Conservation (phyloP, 768 basidiomycete genomes). For the Boletus tomentosulus region DNA sequence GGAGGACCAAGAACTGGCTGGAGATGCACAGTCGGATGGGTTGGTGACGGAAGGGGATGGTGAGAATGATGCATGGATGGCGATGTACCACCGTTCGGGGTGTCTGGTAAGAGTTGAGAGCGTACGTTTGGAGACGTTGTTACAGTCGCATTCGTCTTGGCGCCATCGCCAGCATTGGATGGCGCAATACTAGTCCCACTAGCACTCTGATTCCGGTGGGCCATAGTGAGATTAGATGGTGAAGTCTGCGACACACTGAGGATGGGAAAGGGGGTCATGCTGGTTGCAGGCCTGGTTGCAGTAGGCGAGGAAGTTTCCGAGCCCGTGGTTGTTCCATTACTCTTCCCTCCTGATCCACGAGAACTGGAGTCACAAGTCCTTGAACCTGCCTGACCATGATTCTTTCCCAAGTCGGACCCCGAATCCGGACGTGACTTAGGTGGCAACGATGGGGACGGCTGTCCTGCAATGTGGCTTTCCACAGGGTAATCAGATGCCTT, state of each 20-base stretch:
- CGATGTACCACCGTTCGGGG: constrained; percentile 1
- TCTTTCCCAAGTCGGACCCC: constrained; percentile 5
- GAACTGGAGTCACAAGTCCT: background rate
- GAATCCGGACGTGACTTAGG: constrained; percentile 1
- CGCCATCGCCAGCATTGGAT: background rate
- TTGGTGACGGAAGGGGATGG: constrained; percentile 10
- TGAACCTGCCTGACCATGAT: background rate
- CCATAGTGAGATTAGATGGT: background rate
- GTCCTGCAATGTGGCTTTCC: constrained; percentile 1
- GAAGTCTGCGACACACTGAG: constrained; percentile 10
- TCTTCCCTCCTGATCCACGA: background rate
- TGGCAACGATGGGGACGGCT: background rate
- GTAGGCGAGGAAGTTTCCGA: background rate
- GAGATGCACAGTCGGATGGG: constrained; percentile 8
- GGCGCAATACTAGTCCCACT: background rate
- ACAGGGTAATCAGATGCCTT: constrained; percentile 3
- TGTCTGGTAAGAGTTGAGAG: background rate
- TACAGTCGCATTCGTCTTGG: constrained; percentile 8
- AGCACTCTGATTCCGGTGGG: background rate
- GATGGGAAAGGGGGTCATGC: constrained; percentile 20
- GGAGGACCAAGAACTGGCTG: constrained; percentile 9
- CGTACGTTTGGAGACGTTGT: constrained; percentile 3
- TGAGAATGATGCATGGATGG: background rate
- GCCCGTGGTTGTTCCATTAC: background rate
- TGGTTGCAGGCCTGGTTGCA: background rate